Base-by-base conservation (phyloP, 495 filamentous ascomycete species). In the Tuber borchii region DNA sequence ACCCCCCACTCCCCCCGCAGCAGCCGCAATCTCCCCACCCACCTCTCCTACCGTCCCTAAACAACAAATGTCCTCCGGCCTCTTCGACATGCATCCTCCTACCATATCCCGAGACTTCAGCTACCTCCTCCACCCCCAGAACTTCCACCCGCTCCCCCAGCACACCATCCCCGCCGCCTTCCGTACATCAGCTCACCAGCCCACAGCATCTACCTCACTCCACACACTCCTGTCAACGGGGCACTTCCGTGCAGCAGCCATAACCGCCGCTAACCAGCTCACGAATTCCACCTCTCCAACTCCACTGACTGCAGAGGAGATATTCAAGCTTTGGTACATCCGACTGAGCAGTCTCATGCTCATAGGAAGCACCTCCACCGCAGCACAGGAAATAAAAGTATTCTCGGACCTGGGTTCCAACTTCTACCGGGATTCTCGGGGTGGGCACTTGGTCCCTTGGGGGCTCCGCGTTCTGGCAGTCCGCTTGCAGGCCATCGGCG, bases 301-400 rank as follows among this genome's bases (percentile, higher is more conserved):
- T 19, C 85, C 87, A 0, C 86, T 87, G 4, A 89, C 95, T 80
- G 84, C 87, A 74, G 85, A 83, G 9, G 82, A 86, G 44, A 91
- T 98, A 44, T 94, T 97, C 83, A 83, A 86, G 26, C 87, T 97
- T 34, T 87, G 96, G 48, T 94, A 97, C 85, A 90, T 89, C 14
- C 92, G 95, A 4, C 87, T 97, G 3, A 88, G 92, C n/a, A 93
- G 91, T 76, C 87, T 99, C 10, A 91, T 91, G 37, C 88, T 97
- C 2, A 87, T 90, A 20, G 88, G 90, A 72, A 84, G 85, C 10
- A 88, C 88, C 39, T 82, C 89, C 16, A 86, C 97, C 42, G 95
- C 95, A 4, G 92, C 92, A 0, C 91, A 95, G 80, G 95, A 99
- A 84, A 91, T 91, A 12, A 94, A 93, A 80, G 88, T 89, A 1